Evolutionary conservation across 2,329 filamentous ascomycete genomes (phyloP).

Genomic region (Dothidotthia symphoricarpi): DNA sequence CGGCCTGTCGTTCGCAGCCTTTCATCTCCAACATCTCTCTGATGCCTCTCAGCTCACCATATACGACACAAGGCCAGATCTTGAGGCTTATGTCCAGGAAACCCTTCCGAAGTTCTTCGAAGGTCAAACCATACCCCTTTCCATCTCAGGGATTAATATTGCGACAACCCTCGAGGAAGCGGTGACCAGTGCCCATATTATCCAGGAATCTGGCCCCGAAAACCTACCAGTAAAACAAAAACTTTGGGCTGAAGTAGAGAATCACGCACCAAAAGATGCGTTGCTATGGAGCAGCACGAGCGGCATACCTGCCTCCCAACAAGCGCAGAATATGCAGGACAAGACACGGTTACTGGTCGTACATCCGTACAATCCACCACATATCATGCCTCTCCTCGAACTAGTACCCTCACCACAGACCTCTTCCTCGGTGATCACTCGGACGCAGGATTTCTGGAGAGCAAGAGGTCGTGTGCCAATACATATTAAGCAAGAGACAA

Average conservation of each 20-base stretch:
- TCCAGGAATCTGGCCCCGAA: conserved; percentile 62
- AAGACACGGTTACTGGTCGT: conserved; percentile 53
- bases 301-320: conserved; percentile 56
- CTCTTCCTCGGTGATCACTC: conserved; percentile 35
- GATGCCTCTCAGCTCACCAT: conserved; percentile 46
- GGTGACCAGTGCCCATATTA: conserved; percentile 49
- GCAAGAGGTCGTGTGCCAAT: conserved; percentile 48
- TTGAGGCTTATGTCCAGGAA: conserved; percentile 45
- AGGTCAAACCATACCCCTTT: conserved; percentile 4
- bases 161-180: conserved; percentile 42
- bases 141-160: conserved; percentile 38
- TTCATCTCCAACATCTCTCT: conserved; percentile 50
- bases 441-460: conserved; percentile 50
- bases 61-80: conserved; percentile 52
- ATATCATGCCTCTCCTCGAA: conserved; percentile 61
- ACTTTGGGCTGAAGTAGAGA: conserved; percentile 54
- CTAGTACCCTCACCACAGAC: conserved; percentile 54
- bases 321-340: conserved; percentile 46
- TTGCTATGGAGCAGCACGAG: conserved; percentile 60
- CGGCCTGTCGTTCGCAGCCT: conserved; percentile 56
- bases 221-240: conserved; percentile 51
- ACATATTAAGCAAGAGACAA: conserved; percentile 52
- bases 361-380: conserved; percentile 63
- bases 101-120: conserved; percentile 48
- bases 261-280: conserved; percentile 44